Percentiles rank a stretch among this genome's conserved stretches.
These are phyloP conservation scores for Podospora didyma DNA, from an alignment of 495 filamentous ascomycete species.

Conservation along the genomic window DNA sequence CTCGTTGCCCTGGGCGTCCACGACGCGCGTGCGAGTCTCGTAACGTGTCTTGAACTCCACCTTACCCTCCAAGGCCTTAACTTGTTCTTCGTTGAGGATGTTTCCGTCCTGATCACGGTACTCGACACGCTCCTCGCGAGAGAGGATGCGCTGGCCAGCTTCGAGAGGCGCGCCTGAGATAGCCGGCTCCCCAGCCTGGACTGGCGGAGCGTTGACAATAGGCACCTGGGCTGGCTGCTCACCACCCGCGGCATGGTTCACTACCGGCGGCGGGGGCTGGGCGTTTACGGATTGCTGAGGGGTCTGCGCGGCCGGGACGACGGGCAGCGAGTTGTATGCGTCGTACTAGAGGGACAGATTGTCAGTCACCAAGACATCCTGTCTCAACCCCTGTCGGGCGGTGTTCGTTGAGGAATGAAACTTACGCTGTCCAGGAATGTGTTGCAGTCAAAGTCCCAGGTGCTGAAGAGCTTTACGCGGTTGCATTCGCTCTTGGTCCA, in stretches of 20 bases:
- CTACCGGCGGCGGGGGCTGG: conserved; percentile 20
- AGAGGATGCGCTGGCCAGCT: conserved; percentile 52
- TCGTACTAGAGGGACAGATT: conserved; percentile 34
- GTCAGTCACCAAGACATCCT: background rate
- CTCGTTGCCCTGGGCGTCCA: conserved; percentile 75
- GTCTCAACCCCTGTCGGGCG: conserved; percentile 28
- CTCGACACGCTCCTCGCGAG: conserved; percentile 79
- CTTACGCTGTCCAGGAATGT: conserved; percentile 85
- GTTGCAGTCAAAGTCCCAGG: conserved; percentile 98
- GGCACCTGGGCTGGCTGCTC: conserved; percentile 18
- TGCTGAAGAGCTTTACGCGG: conserved; percentile 77
- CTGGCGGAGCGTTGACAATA: conserved; percentile 10
- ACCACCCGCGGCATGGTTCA: conserved; percentile 11
- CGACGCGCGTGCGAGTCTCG: conserved; percentile 80
- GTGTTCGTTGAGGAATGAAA: conserved; percentile 30
- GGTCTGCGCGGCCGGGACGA: conserved; percentile 31
- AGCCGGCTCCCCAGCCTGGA: conserved; percentile 14
- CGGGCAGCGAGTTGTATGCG: conserved; percentile 31
- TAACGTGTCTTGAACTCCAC: conserved; percentile 93
- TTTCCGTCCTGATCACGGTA: conserved; percentile 95
- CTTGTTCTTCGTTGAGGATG: conserved; percentile 75
- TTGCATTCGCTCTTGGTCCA: conserved; percentile 89
- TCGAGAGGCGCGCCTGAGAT: conserved; percentile 43
- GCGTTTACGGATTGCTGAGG: conserved; percentile 21
- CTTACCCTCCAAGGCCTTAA: conserved; percentile 80